Conservation (phyloP, 176 grass and related monocot species). For the Phyllostachys edulis region DNA sequence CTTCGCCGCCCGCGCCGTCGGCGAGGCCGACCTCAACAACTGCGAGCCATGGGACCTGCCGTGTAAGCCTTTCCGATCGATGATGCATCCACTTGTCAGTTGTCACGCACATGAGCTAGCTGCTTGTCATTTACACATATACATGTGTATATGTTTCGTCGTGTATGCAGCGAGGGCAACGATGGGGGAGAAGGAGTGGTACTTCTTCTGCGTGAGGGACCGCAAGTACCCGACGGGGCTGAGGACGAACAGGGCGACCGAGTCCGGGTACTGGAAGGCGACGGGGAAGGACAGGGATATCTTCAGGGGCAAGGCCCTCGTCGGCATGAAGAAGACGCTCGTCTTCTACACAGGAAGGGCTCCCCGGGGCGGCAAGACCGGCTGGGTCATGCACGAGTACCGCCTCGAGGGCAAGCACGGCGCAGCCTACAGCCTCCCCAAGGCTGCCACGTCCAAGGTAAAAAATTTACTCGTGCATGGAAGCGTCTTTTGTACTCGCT, state of each 20-base stretch:
- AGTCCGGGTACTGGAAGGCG: conserved; percentile 71
- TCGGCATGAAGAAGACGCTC: conserved; percentile 96
- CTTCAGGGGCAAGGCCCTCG: conserved; percentile 46
- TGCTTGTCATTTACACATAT: background rate
- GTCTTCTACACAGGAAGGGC: conserved; percentile 91
- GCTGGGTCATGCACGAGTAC: conserved; percentile 98
- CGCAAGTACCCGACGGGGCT: conserved; percentile 67
- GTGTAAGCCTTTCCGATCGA: conserved; percentile 19
- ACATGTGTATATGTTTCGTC: background rate
- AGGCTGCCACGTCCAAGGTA: conserved; percentile 48
- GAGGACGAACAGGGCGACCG: conserved; percentile 59
- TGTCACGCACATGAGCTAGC: background rate
- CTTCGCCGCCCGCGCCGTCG: conserved; percentile 58
- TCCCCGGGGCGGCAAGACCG: conserved; percentile 71
- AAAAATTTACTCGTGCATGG: background rate
- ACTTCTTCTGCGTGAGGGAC: conserved; percentile 65
- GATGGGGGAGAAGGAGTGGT: conserved; percentile 67
- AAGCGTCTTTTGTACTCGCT: background rate
- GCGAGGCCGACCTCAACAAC: conserved; percentile 78
- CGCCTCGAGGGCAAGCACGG: conserved; percentile 56
- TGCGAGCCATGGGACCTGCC: conserved; percentile 76
- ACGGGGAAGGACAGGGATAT: conserved; percentile 67
- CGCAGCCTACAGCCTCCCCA: conserved; percentile 1
- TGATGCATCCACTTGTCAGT: background rate
- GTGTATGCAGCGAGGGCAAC: conserved; percentile 42